Evolutionary conservation across 495 filamentous ascomycete genomes (phyloP), one percentile per base, ranked within the genome.

Genomic region (Hypoxylon perforatum): DNA sequence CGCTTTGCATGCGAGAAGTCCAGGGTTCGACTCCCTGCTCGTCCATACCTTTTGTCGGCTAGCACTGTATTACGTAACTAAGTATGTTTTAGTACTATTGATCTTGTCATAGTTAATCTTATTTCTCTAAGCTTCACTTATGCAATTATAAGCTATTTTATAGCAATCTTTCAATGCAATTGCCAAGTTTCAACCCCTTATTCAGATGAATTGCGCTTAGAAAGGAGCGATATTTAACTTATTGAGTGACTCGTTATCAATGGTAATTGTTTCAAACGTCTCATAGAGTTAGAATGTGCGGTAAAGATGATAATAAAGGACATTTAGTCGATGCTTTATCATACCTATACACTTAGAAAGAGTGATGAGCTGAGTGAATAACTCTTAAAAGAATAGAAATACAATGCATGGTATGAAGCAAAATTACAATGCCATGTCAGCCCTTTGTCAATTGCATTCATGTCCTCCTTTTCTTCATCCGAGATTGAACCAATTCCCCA

Each of bases 1-100:
- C 67, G 67, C 67, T 70, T 70, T 70, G 67, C 67, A 70, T 70
- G 67, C 67, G 67, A 70, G 67, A 70, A 66, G 67, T n/a, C 67
- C 63, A 65, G 67, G 67, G 67, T 70, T 70, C 67, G 67, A 70
- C 57, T 61, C 67, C 67, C 67, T 65, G 63, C 57, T 66, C 67
- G 67, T 70, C 67, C 67, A 70, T 3, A 0, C 21, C 62, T 67
- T 67, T 68, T n/a, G 4, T 39, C 4, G 12, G 0, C 22, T 47
- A 9, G 44, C 25, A 28, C 25, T 28, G 25, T n/a, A n/a, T 46
- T 3, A 19, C 2, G 7, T 22, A 6, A 6, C 11, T 39, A 39
- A 5, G 11, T 6, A 39, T 39, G 4, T 39, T 12, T 39, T 5
- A 35, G 4, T 5, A 4, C 11, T 35, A 5, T 35, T 35, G 4